Percentiles rank a stretch among this genome's conserved stretches.
phyloP scores from a whole-genome alignment of 345 rosid genomes.

The Brassica incana region DNA sequence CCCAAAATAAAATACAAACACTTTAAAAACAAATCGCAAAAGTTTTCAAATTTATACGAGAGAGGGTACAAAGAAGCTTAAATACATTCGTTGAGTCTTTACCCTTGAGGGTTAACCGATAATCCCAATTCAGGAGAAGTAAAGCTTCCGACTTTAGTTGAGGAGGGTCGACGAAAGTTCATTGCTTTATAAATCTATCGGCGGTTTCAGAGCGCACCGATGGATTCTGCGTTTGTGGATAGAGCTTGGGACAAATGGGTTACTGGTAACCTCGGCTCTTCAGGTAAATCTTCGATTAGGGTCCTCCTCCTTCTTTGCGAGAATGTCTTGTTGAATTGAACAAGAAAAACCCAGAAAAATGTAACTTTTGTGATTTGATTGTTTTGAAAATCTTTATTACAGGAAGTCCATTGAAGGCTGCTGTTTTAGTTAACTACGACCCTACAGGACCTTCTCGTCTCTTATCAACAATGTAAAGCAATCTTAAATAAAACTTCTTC shows the following conservation, averaged over 20 bases:
- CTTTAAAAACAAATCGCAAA: no score
- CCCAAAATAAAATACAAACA: no score
- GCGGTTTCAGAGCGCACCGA: slow-evolving; percentile 15
- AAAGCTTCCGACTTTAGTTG: background rate
- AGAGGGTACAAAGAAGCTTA: background rate
- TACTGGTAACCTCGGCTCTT: slow-evolving; percentile 53
- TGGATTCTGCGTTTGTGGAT: slow-evolving; percentile 68
- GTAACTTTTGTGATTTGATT: slow-evolving; percentile 8
- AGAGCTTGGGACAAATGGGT: slow-evolving; percentile 84
- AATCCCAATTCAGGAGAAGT: no score
- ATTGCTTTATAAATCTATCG: background rate
- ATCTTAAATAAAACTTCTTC: background rate
- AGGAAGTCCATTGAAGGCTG: slow-evolving; percentile 77
- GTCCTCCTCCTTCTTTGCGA: background rate
- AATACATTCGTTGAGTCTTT: background rate
- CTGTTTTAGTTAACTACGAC: slow-evolving; percentile 73
- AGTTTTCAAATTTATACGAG: background rate
- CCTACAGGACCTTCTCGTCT: slow-evolving; percentile 75
- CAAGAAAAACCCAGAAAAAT: slow-evolving; percentile 3
- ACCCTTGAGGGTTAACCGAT: background rate
- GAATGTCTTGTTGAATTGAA: background rate
- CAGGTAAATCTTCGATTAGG: slow-evolving; percentile 42
- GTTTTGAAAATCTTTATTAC: slow-evolving; percentile 2
- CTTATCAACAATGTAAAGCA: slow-evolving; percentile 69
- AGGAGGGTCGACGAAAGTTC: slow-evolving; percentile 19